phyloP scores from a whole-genome alignment of 208 protist genomes.

The Wallacemonas sp. region DNA sequence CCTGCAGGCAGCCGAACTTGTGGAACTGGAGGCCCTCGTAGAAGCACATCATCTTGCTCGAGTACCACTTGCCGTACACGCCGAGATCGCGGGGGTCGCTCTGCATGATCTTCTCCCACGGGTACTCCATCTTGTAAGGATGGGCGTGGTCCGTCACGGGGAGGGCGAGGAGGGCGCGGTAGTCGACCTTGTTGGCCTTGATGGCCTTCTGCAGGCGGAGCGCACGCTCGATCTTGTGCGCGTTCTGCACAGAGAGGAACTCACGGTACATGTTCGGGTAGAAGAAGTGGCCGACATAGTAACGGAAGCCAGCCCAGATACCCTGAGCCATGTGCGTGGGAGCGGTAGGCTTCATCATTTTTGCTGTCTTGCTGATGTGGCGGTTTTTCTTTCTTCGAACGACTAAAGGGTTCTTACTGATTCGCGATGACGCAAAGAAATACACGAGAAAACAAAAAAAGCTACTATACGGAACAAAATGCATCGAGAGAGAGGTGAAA shows the following conservation, averaged over 20 bases:
- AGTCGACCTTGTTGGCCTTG: conserved; percentile 94
- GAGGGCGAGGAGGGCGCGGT: conserved; percentile 85
- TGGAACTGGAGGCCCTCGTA: conserved; percentile 87
- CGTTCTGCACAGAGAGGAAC: conserved; percentile 87
- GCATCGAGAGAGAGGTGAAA: too few relatives aligned
- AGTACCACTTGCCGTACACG: conserved; percentile 89
- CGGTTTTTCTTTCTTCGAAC: conserved; percentile 4
- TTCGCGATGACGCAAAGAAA: too few relatives aligned
- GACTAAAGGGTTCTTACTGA: neutral
- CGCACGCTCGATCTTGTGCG: conserved; percentile 87
- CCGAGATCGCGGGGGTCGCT: conserved; percentile 79
- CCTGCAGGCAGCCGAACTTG: conserved; percentile 90
- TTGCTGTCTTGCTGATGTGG: too few relatives aligned
- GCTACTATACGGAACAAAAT: conserved; percentile 7
- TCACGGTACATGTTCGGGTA: conserved; percentile 92
- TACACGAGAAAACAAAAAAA: conserved; percentile 25
- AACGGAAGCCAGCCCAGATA: conserved; percentile 86
- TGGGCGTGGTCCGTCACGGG: conserved; percentile 91
- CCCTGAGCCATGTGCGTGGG: conserved; percentile 83
- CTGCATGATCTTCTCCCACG: conserved; percentile 91
- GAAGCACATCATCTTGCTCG: conserved; percentile 91
- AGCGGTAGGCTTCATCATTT: conserved; percentile 80
- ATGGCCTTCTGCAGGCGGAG: conserved; percentile 89
- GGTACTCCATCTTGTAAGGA: conserved; percentile 93
- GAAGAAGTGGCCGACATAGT: conserved; percentile 90